Base-by-base conservation (phyloP, 768 basidiomycete genomes). In the Rubroboletus pulcherrimus region DNA sequence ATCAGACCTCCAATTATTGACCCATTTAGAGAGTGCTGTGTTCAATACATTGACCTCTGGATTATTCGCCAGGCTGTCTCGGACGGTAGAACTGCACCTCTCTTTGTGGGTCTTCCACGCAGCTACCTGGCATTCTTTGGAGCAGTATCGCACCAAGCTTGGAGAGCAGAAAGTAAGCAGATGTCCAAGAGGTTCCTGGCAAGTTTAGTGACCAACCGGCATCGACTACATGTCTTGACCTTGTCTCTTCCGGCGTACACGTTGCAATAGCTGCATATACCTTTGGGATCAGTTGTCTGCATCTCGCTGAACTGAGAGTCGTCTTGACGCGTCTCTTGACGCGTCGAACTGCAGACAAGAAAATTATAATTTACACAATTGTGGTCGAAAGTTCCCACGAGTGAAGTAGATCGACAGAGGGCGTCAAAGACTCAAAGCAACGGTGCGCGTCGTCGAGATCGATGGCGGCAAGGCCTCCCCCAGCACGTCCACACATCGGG, bases 401-500 rank as follows among this genome's bases (percentile, higher is more conserved):
- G 5, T n/a, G 14, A 46, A 17, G 14, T 41, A 37, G 33, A 37
- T 50, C 15, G 12, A 21, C n/a, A 41, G 44, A 17, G 11, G 21
- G 12, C 19, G 5, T 47, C 52, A 3, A 37, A 12, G 26, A 26
- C 26, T 26, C 26, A 26, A 33, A 21, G 14, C 33, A 40, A 40
- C 37, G 37, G 33, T 55, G 38, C 57, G 58, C 62, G 59, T 53
- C 60, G 60, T 69, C 62, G 63, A 56, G 54, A 39, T 61, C 67
- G 63, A 78, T 78, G 77, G 63, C 73, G 71, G 78, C 86, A 57
- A 79, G 84, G 62, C 81, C 88, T 29, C 87, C 87, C 44, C 87
- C 89, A 63, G 78, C 87, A 47, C 79, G 86, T 47, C 88, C 87
- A 43, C 87, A 89, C 73, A 81, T 86, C 57, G 86, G 80, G 41